phyloP scores from a whole-genome alignment of 2,329 filamentous ascomycete genomes.

The Plenodomus tracheiphilus region DNA sequence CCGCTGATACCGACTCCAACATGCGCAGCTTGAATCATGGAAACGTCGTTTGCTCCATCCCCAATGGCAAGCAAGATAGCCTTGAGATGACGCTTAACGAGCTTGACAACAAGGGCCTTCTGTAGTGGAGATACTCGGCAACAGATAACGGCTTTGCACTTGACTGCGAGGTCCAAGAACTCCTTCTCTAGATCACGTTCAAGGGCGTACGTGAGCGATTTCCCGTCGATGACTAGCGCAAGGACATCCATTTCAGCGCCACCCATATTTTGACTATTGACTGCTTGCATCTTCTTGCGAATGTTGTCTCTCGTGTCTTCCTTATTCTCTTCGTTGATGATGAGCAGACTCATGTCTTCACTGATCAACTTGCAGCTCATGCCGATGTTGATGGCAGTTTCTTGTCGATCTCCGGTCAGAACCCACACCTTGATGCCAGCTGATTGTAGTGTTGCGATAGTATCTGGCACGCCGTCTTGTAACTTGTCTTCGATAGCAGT shows the following conservation, averaged over 20 bases:
- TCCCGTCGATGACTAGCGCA: constrained; percentile 93
- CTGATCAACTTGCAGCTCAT: constrained; percentile 99
- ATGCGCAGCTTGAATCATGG: constrained; percentile 98
- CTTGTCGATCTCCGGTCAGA: constrained; percentile 93
- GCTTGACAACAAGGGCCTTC: constrained; percentile 95
- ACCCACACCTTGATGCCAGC: constrained; percentile 99
- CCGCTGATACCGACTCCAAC: constrained; percentile 98
- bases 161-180: constrained; percentile 88
- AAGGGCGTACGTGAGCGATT: constrained; percentile 88
- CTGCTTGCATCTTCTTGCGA: constrained; percentile 89
- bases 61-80: constrained; percentile 93
- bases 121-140: constrained; percentile 94
- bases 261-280: constrained; percentile 77
- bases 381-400: constrained; percentile 99
- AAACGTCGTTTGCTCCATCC: constrained; percentile 98
- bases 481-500: constrained; percentile 97
- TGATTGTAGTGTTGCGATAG: constrained; percentile 93
- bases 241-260: constrained; percentile 81
- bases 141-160: constrained; percentile 99
- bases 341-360: constrained; percentile 97
- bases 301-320: constrained; percentile 83
- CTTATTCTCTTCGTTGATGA: constrained; percentile 88
- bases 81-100: constrained; percentile 93
- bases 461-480: constrained; percentile 96
- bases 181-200: constrained; percentile 92